A percentile compares a stretch with the other conserved stretches of the same genome.
Conservation (phyloP, 2,329 filamentous ascomycete species). For the Fusarium verrucosum region DNA sequence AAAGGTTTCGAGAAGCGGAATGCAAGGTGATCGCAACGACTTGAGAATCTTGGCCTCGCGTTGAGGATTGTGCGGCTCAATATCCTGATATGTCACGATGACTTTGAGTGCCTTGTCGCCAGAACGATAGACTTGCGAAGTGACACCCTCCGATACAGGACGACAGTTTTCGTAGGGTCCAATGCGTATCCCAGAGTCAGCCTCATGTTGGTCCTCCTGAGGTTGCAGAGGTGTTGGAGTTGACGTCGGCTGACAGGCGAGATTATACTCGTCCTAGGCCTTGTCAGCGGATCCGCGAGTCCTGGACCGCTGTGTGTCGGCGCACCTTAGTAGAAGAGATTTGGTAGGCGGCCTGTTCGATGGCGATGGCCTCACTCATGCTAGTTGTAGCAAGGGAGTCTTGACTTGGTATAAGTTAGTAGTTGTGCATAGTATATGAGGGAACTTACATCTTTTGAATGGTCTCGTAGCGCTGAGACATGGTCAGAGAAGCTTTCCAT, state of each 20-base stretch:
- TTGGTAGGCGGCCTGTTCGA: slow-evolving; percentile 73
- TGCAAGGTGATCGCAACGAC: slow-evolving; percentile 63
- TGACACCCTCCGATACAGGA: slow-evolving; percentile 73
- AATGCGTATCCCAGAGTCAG: slow-evolving; percentile 56
- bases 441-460: slow-evolving; percentile 61
- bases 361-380: slow-evolving; percentile 63
- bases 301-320: slow-evolving; percentile 31
- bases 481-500: slow-evolving; percentile 65
- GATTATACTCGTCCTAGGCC: slow-evolving; percentile 67
- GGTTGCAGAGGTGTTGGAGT: slow-evolving; percentile 14
- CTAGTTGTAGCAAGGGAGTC: slow-evolving; percentile 44
- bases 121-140: slow-evolving; percentile 83
- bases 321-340: slow-evolving; percentile 66
- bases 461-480: slow-evolving; percentile 68
- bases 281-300: slow-evolving; percentile 39
- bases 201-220: slow-evolving; percentile 16
- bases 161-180: slow-evolving; percentile 64
- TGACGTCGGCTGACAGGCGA: slow-evolving; percentile 49
- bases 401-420: slow-evolving; percentile 40
- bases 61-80: slow-evolving; percentile 82
- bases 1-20: slow-evolving; percentile 79
- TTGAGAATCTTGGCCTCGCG: slow-evolving; percentile 81
- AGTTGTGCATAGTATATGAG: background rate
- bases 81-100: slow-evolving; percentile 76
- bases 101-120: slow-evolving; percentile 79